Conservation (phyloP, 2,329 filamentous ascomycete species). For the Emergomyces orientalis region DNA sequence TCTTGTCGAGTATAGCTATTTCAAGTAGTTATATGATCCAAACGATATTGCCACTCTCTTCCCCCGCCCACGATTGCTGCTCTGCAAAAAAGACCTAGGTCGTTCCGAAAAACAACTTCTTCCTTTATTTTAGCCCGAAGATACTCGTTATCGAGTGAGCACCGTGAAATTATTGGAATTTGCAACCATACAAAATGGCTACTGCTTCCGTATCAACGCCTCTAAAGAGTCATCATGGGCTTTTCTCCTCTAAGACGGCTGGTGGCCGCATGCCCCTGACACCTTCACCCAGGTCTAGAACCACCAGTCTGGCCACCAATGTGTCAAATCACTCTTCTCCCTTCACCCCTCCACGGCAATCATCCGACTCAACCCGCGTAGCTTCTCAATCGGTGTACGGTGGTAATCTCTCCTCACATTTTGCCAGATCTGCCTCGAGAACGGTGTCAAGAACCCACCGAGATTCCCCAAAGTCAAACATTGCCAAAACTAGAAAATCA, state of each 20-base stretch:
- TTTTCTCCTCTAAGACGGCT: constrained; percentile 87
- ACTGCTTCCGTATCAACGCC: constrained; percentile 76
- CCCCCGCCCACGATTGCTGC: not conserved
- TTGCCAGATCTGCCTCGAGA: constrained; percentile 54
- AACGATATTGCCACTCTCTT: constrained; percentile 5
- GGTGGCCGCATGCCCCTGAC: constrained; percentile 92
- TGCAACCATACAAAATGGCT: constrained; percentile 57
- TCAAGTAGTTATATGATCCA: constrained; percentile 31
- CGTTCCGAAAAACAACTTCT: constrained; percentile 5
- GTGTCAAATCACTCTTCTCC: constrained; percentile 57
- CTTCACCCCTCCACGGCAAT: constrained; percentile 60
- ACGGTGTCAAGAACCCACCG: constrained; percentile 57
- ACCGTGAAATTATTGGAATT: constrained; percentile 26
- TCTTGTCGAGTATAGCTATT: constrained; percentile 25
- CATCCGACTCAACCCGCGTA: constrained; percentile 45
- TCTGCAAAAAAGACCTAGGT: constrained; percentile 17
- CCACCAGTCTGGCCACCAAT: constrained; percentile 37
- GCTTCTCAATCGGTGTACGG: constrained; percentile 63
- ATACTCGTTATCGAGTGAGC: constrained; percentile 26
- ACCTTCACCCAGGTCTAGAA: constrained; percentile 67
- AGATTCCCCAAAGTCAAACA: constrained; percentile 90
- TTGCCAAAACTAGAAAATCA: constrained; percentile 53
- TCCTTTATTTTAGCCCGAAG: not conserved
- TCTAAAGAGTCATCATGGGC: constrained; percentile 84
- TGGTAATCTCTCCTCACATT: constrained; percentile 68